These are phyloP conservation scores for Kluyveromyces nonfermentans DNA, from an alignment of 805 yeast species.

Conservation along the genomic window DNA sequence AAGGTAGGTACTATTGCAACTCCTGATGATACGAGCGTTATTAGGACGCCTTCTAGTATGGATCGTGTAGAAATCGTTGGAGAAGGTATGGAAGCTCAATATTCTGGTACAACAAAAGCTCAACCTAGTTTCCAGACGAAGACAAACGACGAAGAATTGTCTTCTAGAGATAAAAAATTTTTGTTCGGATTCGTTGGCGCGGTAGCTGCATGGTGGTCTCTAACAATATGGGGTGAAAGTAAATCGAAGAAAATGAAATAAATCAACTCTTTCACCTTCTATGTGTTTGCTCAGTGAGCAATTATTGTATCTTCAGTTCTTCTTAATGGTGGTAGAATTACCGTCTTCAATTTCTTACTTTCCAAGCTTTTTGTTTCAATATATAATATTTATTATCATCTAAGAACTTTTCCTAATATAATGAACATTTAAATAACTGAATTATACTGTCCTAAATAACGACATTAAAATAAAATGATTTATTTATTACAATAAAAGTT, in stretches of 20 bases:
- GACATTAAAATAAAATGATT: too few relatives aligned
- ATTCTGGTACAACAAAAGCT: constrained; percentile 6
- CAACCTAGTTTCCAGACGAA: constrained; percentile 4
- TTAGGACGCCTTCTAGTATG: constrained; percentile 5
- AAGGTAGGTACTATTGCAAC: constrained; percentile 7
- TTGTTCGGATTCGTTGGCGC: constrained; percentile 19
- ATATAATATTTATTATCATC: too few relatives aligned
- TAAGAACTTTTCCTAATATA: too few relatives aligned
- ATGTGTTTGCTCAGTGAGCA: not conserved
- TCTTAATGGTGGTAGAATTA: not conserved
- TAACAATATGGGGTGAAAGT: constrained; percentile 5
- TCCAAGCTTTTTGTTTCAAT: not conserved
- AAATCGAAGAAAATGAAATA: not conserved
- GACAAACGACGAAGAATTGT: constrained; percentile 10
- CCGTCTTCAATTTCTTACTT: too few relatives aligned
- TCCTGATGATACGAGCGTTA: constrained; percentile 9
- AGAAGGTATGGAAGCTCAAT: constrained; percentile 5
- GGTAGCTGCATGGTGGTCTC: constrained; percentile 25
- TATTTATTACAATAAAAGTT: too few relatives aligned
- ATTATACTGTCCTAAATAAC: too few relatives aligned
- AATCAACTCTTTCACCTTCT: too few relatives aligned
- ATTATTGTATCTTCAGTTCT: not conserved
- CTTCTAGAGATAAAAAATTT: constrained; percentile 18
- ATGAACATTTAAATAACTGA: too few relatives aligned
- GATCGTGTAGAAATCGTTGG: constrained; percentile 5